These are phyloP conservation scores for Coniella vitis DNA, from an alignment of 2,329 filamentous ascomycete genomes.

Conservation along the genomic window DNA sequence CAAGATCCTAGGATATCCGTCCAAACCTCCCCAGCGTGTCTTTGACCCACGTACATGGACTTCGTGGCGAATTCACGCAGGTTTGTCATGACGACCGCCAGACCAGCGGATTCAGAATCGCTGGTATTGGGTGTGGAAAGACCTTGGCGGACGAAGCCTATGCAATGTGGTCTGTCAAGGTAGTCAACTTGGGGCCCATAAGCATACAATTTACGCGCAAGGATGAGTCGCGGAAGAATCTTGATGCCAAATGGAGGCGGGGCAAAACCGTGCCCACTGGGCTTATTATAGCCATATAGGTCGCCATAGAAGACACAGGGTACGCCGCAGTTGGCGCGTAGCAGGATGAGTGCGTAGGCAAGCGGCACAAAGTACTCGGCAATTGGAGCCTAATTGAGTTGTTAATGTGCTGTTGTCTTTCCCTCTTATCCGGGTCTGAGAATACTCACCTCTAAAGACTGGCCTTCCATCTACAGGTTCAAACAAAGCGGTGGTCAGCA, in stretches of 20 bases:
- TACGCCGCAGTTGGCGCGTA: conserved; percentile 49
- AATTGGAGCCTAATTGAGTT: conserved; percentile 41
- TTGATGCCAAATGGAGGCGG: conserved; percentile 41
- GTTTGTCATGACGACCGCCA: conserved; percentile 53
- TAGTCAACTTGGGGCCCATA: conserved; percentile 60
- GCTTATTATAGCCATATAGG: conserved; percentile 54
- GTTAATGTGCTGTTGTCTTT: neutral
- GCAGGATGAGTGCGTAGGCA: conserved; percentile 61
- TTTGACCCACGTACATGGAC: conserved; percentile 54
- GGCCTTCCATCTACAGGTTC: conserved; percentile 23
- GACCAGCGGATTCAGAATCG: conserved; percentile 34
- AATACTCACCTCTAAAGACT: conserved; percentile 45
- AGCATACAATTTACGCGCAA: conserved; percentile 58
- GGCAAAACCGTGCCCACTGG: conserved; percentile 31
- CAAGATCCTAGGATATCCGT: conserved; percentile 54
- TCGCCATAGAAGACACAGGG: conserved; percentile 68
- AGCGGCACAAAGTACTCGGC: conserved; percentile 58
- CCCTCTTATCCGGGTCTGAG: no score
- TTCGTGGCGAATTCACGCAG: conserved; percentile 36
- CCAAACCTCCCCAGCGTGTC: conserved; percentile 55
- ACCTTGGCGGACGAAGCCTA: conserved; percentile 50
- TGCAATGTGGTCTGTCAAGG: conserved; percentile 51
- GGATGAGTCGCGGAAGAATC: conserved; percentile 48
- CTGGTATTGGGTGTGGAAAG: conserved; percentile 29
- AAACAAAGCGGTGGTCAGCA: neutral